Percentiles rank a stretch among this genome's conserved stretches.
These are phyloP conservation scores for Actinomortierella ambigua DNA, from an alignment of 371 early-diverging fungal genomes.

Conservation along the genomic window DNA sequence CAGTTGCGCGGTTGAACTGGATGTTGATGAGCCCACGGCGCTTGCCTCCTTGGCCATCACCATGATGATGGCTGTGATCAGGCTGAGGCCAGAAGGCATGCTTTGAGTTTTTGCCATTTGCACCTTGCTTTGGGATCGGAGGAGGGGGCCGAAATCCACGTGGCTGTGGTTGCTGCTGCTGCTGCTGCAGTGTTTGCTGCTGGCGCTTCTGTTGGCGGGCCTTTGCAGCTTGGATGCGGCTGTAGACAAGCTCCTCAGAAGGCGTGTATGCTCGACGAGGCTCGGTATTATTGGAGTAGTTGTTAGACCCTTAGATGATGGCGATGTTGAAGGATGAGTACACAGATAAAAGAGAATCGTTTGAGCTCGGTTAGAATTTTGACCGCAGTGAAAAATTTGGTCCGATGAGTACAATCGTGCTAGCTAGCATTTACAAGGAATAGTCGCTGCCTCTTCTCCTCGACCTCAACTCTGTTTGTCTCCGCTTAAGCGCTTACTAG, in stretches of 20 bases:
- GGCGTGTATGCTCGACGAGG: no score
- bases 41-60: not conserved
- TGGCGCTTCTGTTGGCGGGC: slow-evolving; percentile 8
- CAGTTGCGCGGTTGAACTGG: slow-evolving; percentile 19
- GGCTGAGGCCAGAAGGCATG: slow-evolving; percentile 38
- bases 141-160: slow-evolving; percentile 18
- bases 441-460: not conserved
- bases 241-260: slow-evolving; percentile 21
- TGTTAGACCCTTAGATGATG: no score
- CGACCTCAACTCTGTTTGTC: not conserved
- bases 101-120: slow-evolving; percentile 44
- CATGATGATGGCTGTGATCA: slow-evolving; percentile 9
- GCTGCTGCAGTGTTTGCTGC: slow-evolving; percentile 1
- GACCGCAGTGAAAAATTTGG: no score
- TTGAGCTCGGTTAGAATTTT: no score
- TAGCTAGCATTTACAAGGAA: no score
- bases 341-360: no score
- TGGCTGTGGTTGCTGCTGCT: not conserved
- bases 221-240: slow-evolving; percentile 33
- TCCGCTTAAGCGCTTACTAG: slow-evolving; percentile 11
- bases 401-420: no score
- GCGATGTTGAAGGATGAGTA: no score
- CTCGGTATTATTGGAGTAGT: no score
- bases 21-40: slow-evolving; percentile 9
- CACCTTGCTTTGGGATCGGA: slow-evolving; percentile 26